phyloP scores from a whole-genome alignment of 371 early-diverging fungal species.

The Mucor mucedo region DNA sequence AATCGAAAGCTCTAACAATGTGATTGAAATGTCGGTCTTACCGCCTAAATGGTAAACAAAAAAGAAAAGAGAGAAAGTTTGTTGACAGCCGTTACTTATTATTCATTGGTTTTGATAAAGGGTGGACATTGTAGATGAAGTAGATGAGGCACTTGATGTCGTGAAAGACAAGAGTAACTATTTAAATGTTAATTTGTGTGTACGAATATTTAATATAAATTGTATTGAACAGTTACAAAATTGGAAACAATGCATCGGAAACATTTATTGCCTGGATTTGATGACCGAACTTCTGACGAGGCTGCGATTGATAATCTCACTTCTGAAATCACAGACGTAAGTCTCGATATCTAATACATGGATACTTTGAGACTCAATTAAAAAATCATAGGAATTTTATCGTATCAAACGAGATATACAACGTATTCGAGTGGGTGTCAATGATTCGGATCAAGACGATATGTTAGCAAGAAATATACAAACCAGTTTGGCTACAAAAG shows the following conservation, averaged over 20 bases:
- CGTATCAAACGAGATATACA: constrained; percentile 82
- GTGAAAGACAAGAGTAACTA: constrained; percentile 70
- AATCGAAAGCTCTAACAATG: constrained; percentile 68
- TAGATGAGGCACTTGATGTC: constrained; percentile 60
- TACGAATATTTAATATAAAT: not conserved
- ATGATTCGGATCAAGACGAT: constrained; percentile 67
- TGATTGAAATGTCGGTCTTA: constrained; percentile 77
- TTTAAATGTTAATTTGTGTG: not conserved
- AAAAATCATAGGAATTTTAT: constrained; percentile 75
- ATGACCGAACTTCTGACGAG: constrained; percentile 86
- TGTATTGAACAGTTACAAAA: constrained; percentile 63
- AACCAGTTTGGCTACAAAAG: constrained; percentile 84
- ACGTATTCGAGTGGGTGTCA: constrained; percentile 62
- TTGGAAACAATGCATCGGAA: constrained; percentile 90
- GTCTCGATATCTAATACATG: not conserved
- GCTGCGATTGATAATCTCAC: constrained; percentile 84
- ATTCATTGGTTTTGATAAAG: constrained; percentile 39
- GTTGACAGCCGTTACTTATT: not conserved
- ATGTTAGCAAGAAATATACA: constrained; percentile 86
- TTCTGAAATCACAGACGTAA: constrained; percentile 80
- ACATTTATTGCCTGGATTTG: constrained; percentile 92
- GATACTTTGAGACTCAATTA: not conserved
- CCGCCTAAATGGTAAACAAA: constrained; percentile 81
- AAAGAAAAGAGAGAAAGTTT: not conserved
- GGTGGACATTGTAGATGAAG: constrained; percentile 90